Evolutionary conservation across 805 yeast species (phyloP), one percentile per base, ranked within the genome.

Genomic region (Candida vaughaniae): DNA sequence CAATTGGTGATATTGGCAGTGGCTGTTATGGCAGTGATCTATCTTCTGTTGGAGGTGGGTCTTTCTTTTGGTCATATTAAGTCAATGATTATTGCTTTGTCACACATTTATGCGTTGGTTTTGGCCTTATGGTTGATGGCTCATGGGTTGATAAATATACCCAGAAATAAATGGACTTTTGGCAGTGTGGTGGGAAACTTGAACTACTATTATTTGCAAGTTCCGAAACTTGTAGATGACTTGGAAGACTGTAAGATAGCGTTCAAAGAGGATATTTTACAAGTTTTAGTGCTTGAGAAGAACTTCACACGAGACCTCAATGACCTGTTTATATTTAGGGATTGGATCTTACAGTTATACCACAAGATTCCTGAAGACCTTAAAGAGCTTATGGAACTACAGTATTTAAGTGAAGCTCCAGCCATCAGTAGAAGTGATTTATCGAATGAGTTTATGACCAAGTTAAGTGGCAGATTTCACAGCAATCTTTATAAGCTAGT

Each of bases 71-170:
- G 64, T 22, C 77, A 80, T 25, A 59, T 87, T 47, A 82, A 80
- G 54, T 71, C 80, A 20, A 71, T 87, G 60, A 69, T 83, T 14
- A 82, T 87, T 43, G 90, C 93, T 0, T 50, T 84, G 8, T 77
- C 93, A 1, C 93, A 87, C 55, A 79, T 83, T 15, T 87, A 86
- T 55, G 76, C 95, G 0, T 67, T 87, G 52, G 67, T 82, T 2
- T 52, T 87, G 22, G 89, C 91, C 2, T 70, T 85, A 16, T 85
- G 93, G 91, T 62, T 87, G 40, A 79, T 87, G 85, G 85, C 91
- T 2, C 90, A 86, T 56, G 95, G 95, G 0, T 59, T 85, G 33
- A 74, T 85, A 12, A 71, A 73, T 29, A 66, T 85, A 2, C 95
- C 95, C 0, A 69, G 85, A 39, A 56, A 41, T 39, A 62, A 42